Conservation (phyloP, 106 monocot species). For the Triglochin maritima region DNA sequence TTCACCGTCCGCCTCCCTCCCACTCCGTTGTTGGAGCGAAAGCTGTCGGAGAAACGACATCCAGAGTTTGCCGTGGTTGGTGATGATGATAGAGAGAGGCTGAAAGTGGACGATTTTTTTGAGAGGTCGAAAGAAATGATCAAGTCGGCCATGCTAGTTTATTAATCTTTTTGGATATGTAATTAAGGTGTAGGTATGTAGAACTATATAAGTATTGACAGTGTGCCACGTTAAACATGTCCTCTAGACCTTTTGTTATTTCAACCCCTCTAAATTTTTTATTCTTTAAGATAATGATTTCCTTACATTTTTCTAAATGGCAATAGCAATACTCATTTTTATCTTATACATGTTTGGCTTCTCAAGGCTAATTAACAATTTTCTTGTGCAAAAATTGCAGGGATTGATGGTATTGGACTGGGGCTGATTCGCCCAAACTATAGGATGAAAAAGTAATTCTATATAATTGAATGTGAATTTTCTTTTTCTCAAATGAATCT, state of each 20-base stretch:
- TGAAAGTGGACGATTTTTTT: not conserved
- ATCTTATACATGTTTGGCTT: not conserved
- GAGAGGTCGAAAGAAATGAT: conserved; percentile 3
- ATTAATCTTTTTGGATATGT: not conserved
- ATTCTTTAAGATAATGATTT: not conserved
- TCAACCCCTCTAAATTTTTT: not conserved
- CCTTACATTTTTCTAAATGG: not conserved
- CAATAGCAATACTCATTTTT: not conserved
- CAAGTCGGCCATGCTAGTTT: not conserved
- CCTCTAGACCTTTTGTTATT: not conserved
- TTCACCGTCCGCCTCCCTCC: too few relatives aligned
- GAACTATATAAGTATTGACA: not conserved
- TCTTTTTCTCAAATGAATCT: not conserved
- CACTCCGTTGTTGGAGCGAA: too few relatives aligned
- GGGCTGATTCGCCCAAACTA: conserved; percentile 69
- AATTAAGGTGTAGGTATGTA: conserved; percentile 1
- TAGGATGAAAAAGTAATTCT: conserved; percentile 47
- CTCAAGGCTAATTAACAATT: not conserved
- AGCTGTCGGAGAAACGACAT: too few relatives aligned
- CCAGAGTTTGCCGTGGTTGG: too few relatives aligned
- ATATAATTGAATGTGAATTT: not conserved
- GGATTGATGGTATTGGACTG: conserved; percentile 69
- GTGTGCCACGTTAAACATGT: too few relatives aligned
- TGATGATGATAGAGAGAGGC: too few relatives aligned
- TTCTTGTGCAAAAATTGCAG: conserved; percentile 12